Conservation (phyloP, 1,284 basidiomycete species). For the Heterobasidion annosum region DNA sequence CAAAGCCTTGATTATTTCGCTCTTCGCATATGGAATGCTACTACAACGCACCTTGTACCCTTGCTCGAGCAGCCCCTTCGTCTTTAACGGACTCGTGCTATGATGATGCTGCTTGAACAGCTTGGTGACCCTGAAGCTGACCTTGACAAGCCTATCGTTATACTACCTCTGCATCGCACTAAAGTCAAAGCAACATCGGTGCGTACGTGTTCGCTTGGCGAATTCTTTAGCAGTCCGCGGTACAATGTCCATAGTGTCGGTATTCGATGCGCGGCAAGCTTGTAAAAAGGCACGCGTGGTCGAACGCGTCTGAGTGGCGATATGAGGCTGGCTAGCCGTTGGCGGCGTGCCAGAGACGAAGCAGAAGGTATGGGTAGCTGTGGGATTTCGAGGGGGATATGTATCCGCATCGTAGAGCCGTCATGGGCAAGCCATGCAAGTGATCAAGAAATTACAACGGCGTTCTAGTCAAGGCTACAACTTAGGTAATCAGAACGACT, state of each 20-base stretch:
- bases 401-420: no score
- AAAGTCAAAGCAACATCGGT: not conserved
- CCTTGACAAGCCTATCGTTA: conserved; percentile 24
- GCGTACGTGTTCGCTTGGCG: conserved; percentile 49
- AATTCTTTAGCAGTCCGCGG: conserved; percentile 51
- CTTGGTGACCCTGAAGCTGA: conserved; percentile 43
- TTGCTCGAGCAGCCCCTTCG: conserved; percentile 34
- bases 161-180: not conserved
- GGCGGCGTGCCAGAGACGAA: not conserved
- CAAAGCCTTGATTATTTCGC: not conserved
- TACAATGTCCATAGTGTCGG: conserved; percentile 74
- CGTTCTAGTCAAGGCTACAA: no score
- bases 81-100: conserved; percentile 37
- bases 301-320: conserved; percentile 19
- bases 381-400: not conserved
- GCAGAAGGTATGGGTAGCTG: not conserved
- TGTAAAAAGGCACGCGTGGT: conserved; percentile 62
- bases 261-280: conserved; percentile 61
- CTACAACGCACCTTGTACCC: conserved; percentile 41
- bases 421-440: no score
- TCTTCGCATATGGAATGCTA: not conserved
- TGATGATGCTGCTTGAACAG: conserved; percentile 45
- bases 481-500: no score
- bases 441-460: no score
- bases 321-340: not conserved